These are phyloP conservation scores for Coriolopsis trogii DNA, from an alignment of 1,284 basidiomycete genomes.

Conservation along the genomic window DNA sequence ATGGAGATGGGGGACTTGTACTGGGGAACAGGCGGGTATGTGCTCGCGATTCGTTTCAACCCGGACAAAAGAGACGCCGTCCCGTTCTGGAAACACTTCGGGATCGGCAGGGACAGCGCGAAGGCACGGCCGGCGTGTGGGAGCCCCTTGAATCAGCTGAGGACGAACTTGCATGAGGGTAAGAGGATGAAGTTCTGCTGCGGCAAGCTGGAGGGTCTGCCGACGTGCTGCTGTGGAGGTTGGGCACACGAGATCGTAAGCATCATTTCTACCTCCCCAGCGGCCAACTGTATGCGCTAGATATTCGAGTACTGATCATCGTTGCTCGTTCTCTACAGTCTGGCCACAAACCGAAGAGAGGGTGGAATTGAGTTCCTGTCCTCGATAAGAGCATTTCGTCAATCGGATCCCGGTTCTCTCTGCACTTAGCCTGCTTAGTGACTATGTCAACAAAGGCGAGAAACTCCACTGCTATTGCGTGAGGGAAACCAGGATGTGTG, in stretches of 20 bases:
- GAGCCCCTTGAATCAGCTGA: not conserved
- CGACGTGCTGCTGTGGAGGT: constrained; percentile 11
- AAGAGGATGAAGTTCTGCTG: constrained; percentile 10
- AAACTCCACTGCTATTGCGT: too few relatives aligned
- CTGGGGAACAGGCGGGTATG: constrained; percentile 2
- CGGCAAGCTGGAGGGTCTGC: constrained; percentile 2
- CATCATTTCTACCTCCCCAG: too few relatives aligned
- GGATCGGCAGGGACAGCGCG: not conserved
- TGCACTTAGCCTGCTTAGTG: too few relatives aligned
- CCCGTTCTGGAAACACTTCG: constrained; percentile 15
- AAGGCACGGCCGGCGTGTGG: not conserved
- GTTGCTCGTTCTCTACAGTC: not conserved
- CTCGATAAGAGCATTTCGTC: too few relatives aligned
- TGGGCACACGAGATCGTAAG: constrained; percentile 11
- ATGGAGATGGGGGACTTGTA: not conserved
- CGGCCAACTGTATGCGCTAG: not conserved
- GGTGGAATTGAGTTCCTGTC: too few relatives aligned
- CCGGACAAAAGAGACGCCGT: not conserved
- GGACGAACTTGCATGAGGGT: constrained; percentile 3
- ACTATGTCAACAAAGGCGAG: too few relatives aligned
- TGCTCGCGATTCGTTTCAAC: constrained; percentile 1
- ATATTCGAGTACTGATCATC: not conserved
- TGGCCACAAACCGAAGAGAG: constrained; percentile 1
- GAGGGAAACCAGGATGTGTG: too few relatives aligned
- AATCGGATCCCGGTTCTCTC: too few relatives aligned